phyloP scores from a whole-genome alignment of 176 grass and related monocot species.

The Luzula sylvatica region DNA sequence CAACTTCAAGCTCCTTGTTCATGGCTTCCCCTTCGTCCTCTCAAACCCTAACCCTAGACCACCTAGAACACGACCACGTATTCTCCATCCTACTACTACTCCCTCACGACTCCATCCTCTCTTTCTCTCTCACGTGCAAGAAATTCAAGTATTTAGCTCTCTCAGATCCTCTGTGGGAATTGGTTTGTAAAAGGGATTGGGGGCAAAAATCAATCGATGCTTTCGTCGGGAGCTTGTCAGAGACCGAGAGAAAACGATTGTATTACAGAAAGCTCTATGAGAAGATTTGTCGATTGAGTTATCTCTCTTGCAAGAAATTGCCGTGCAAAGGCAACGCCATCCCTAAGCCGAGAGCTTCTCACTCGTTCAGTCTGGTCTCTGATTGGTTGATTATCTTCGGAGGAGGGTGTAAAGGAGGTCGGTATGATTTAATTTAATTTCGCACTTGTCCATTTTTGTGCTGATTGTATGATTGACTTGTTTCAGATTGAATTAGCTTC shows the following conservation, averaged over 20 bases:
- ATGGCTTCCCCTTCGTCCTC: conserved; percentile 12
- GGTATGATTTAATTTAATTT: conserved; percentile 1
- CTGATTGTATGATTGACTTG: not conserved
- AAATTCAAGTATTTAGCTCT: conserved; percentile 44
- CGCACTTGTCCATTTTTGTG: not conserved
- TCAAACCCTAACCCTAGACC: conserved; percentile 12
- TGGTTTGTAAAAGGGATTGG: conserved; percentile 71
- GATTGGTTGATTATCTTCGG: conserved; percentile 87
- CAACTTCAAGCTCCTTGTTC: not conserved
- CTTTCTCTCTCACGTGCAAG: conserved; percentile 68
- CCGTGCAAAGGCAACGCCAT: conserved; percentile 29
- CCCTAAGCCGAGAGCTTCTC: conserved; percentile 65
- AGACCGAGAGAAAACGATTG: conserved; percentile 18
- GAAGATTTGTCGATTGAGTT: conserved; percentile 34
- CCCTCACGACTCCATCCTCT: conserved; percentile 54
- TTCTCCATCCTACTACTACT: conserved; percentile 64
- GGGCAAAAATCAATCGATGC: conserved; percentile 30
- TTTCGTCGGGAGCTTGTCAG: conserved; percentile 26
- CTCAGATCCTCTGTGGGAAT: conserved; percentile 77
- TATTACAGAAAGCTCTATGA: conserved; percentile 60
- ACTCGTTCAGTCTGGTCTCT: conserved; percentile 78
- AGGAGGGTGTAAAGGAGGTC: conserved; percentile 87
- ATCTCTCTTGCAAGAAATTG: conserved; percentile 40
- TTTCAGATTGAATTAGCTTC: no score
- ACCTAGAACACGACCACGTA: conserved; percentile 57